Percentiles rank a stretch among this genome's conserved stretches.
These are phyloP conservation scores for Tripterygium wilfordii DNA, from an alignment of 177 flowering plant genomes.

Conservation along the genomic window DNA sequence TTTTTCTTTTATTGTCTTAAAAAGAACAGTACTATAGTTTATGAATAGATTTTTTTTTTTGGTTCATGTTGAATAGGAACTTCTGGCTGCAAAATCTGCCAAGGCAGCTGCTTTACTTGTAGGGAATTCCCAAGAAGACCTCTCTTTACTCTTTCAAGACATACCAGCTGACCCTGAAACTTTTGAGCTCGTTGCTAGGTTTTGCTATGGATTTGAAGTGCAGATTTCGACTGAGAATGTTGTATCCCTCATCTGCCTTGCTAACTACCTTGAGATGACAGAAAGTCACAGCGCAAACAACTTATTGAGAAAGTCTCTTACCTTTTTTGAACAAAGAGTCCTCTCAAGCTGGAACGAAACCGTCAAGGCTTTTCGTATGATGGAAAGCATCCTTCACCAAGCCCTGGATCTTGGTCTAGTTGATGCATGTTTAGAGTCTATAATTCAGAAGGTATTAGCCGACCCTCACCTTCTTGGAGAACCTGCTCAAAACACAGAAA, in stretches of 20 bases:
- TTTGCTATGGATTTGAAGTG: conserved; percentile 57
- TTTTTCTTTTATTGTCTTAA: too few species aligned
- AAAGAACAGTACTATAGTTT: too few species aligned
- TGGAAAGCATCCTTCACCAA: conserved; percentile 25
- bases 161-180: conserved; percentile 41
- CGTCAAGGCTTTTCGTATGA: conserved; percentile 35
- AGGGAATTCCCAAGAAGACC: conserved; percentile 26
- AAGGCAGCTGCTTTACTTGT: conserved; percentile 36
- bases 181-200: conserved; percentile 53
- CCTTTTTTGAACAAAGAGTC: conserved; percentile 38
- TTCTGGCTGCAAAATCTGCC: conserved; percentile 45
- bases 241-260: conserved; percentile 48
- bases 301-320: conserved; percentile 29
- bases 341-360: conserved; percentile 63
- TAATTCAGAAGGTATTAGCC: conserved; percentile 31
- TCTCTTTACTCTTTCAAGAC: conserved; percentile 23
- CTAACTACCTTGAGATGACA: conserved; percentile 64
- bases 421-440: conserved; percentile 42
- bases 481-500: conserved; percentile 22
- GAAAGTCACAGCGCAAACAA: conserved; percentile 51
- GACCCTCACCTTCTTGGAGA: conserved; percentile 58
- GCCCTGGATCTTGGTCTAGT: conserved; percentile 40
- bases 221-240: conserved; percentile 41
- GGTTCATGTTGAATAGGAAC: conserved; percentile 27
- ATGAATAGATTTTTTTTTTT: too few species aligned